Evolutionary conservation across 129 eudicot genomes (phyloP), one percentile per base, ranked within the genome.

Genomic region (Flaveria trinervia): DNA sequence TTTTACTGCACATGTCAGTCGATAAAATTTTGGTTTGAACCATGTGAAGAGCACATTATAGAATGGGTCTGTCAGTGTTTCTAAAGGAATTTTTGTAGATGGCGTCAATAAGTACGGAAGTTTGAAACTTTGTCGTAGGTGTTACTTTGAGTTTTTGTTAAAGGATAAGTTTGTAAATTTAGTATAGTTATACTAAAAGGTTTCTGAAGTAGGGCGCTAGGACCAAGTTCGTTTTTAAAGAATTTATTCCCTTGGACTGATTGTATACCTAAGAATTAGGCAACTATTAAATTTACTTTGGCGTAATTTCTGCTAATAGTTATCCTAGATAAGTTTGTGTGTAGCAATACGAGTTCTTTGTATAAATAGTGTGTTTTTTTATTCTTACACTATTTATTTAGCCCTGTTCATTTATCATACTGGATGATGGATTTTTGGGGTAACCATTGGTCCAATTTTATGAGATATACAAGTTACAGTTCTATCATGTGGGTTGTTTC

Each of bases 401-500:
- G 45, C 2, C 68, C 10, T 62, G 41, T 30, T 62, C 20, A 30
- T 57, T 61, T 57, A 57, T 9, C 33, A 23, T 57, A 57, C 15
- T 7, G 33, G 28, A 20, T 57, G 64, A 57, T 57, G 30, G 30
- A 22, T 57, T 57, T 57, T 26, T 57, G 65, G 14, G 22, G 33
- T 57, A 22, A 59, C 36, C 65, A 20, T 23, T 23, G 65, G 28
- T 3, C 3, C 16, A 22, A 59, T 0, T 59, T 59, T 59, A 22
- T 23, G 65, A 11, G 36, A 59, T 22, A 59, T 59, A 59, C 65
- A 59, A 9, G 36, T 22, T 20, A 22, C 57, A 6, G 17, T 55
- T 62, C 45, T 26, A 43, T 57, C 65, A 16, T 80, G 22, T 64
- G 45, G 11, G 46, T 13, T 64, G 69, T 22, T 75, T 20, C 84